Evolutionary conservation across 495 filamentous ascomycete species (phyloP), one percentile per base, ranked within the genome.

Genomic region (Aspergillus sclerotioniger): DNA sequence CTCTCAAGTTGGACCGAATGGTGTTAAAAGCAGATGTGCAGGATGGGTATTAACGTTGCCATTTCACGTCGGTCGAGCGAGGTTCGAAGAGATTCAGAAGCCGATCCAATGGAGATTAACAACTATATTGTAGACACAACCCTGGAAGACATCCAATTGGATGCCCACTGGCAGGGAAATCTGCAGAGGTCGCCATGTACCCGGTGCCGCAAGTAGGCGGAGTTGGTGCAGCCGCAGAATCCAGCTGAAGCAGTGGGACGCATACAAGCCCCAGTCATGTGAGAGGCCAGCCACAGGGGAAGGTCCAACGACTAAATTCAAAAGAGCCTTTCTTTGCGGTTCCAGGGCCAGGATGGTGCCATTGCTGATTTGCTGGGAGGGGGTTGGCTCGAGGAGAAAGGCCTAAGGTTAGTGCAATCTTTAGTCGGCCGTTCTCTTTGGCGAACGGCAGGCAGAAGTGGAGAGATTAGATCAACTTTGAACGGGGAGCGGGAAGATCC

Each of bases 181-280:
- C 53, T 46, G 28, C 39, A 46, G 20, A 7, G 46, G 41, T 37
- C 43, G 53, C 39, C 39, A 53, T 44, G 21, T 46, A 54, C 39
- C 43, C 39, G 39, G 39, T 20, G 39, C 43, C 31, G 53, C 8
- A 31, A 54, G 39, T 46, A 54, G 41, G 37, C 20, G 39, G 31
- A 25, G 21, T 16, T 54, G 29, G 33, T 43, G 52, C 28, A 31
- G 39, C 28, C 17, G 21, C 45, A 54, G 53, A 54, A 45, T 46
- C 33, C 20, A 44, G 39, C 53, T 46, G 39, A 17, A 17, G 25
- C 28, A 54, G 53, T 46, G 53, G 53, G 53, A 54, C 53, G 29
- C 19, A 50, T 50, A 31, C 47, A 50, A 50, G 47, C 47, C 47
- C 31, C 47, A 50, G 47, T 50, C 47, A 50, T 50, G 47, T 50